phyloP scores from a whole-genome alignment of 192 early-diverging fungal species.

The Ambispora gerdemannii region DNA sequence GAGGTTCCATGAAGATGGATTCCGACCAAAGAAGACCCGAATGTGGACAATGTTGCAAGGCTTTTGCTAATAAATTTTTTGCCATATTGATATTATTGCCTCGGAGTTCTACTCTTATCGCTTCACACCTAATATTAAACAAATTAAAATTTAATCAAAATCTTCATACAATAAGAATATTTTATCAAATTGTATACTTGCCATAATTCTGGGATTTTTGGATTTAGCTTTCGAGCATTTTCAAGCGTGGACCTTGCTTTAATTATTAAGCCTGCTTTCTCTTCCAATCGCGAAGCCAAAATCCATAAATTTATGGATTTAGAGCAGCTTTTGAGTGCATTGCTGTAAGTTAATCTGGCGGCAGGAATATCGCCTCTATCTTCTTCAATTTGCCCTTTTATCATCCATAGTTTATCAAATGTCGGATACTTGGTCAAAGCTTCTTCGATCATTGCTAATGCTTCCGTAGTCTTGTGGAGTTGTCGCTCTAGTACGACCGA shows the following conservation, averaged over 20 bases:
- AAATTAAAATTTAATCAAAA: not conserved
- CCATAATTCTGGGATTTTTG: constrained; percentile 82
- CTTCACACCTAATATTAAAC: constrained; percentile 53
- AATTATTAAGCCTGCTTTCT: constrained; percentile 56
- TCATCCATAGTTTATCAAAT: constrained; percentile 92
- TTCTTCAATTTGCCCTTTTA: constrained; percentile 78
- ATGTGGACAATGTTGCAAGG: constrained; percentile 88
- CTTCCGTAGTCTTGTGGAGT: constrained; percentile 58
- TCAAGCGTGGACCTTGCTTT: constrained; percentile 84
- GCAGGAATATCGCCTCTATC: constrained; percentile 55
- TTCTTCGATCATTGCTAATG: constrained; percentile 63
- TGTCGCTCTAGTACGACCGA: constrained; percentile 82
- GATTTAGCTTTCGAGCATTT: constrained; percentile 78
- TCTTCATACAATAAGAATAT: not conserved
- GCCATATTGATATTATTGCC: constrained; percentile 67
- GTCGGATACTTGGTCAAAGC: constrained; percentile 68
- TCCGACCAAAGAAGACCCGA: constrained; percentile 88
- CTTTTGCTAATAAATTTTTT: constrained; percentile 76
- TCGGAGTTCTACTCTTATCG: constrained; percentile 74
- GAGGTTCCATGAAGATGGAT: constrained; percentile 78
- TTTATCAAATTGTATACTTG: constrained; percentile 20
- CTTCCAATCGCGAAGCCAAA: constrained; percentile 75
- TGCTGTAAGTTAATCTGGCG: constrained; percentile 71
- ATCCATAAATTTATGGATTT: constrained; percentile 80
- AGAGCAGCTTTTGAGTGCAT: constrained; percentile 73